Base-by-base conservation (phyloP, 805 yeast species). In the Candida loeiensis region DNA sequence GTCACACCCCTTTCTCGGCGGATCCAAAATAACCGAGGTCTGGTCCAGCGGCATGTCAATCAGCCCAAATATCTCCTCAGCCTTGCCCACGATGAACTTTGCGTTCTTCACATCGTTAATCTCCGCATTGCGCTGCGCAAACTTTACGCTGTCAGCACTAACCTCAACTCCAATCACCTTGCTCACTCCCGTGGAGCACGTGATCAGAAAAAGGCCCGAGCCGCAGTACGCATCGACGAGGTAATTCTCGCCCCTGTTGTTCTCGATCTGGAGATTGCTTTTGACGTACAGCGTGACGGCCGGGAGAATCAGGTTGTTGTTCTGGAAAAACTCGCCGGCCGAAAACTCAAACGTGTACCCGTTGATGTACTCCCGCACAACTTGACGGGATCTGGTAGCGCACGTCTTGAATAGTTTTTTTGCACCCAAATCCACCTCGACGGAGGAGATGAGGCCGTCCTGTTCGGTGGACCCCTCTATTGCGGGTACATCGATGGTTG, bases 1-100 rank as follows among this genome's bases (percentile, higher is more conserved):
- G 60, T 90, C 97, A 62, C 98, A 91, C 2, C 99, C 99, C 61
- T 91, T 93, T 60, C 99, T 80, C 31, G 98, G 96, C 3, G 99
- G 99, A 61, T 93, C 99, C 54, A 93, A 76, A 43, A 93, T 89
- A 26, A 93, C 93, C 8, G 95, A 80, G 0, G 98, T 93, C 51
- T 80, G 68, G 34, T 74, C 77, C 27, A 77, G 71, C 6, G 95
- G 95, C 3, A 88, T 78, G 45, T 81, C 83, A 45, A 85, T 84
- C 42, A 79, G 78, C 37, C 75, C 85, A 61, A 93, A 93, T 44
- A 93, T 81, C 59, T 80, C 76, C 59, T 90, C 96, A 2, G 98
- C 98, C 57, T 89, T 86, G 24, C 98, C 99, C 19, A 80, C 87
- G 26, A 91, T 79, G 54, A 91, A 93, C 29, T 73, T 76, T 43